Evolutionary conservation across 2,329 filamentous ascomycete species (phyloP).

Genomic region (Furcasterigmium furcatum): DNA sequence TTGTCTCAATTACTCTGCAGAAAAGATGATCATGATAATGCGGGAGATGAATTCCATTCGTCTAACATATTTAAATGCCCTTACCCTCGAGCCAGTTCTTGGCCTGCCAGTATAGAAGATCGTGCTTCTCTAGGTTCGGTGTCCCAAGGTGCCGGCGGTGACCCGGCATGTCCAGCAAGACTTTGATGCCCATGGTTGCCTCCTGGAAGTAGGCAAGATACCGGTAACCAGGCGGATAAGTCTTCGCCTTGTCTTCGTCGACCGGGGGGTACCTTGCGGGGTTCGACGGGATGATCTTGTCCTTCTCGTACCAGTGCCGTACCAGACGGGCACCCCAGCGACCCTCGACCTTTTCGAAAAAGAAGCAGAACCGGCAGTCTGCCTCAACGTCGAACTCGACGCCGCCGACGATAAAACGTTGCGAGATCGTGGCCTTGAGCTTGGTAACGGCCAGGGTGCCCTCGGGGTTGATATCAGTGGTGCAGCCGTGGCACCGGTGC

Average conservation of each 20-base stretch:
- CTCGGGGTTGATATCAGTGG: slow-evolving; percentile 36
- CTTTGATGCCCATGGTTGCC: slow-evolving; percentile 35
- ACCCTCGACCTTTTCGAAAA: slow-evolving; percentile 34
- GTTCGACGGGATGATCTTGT: slow-evolving; percentile 43
- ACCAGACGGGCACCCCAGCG: slow-evolving; percentile 40
- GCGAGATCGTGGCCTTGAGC: slow-evolving; percentile 48
- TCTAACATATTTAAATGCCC: slow-evolving; percentile 18
- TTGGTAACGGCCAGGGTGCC: slow-evolving; percentile 40
- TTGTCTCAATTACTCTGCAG: too few species aligned
- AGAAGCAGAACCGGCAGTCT: slow-evolving; percentile 43
- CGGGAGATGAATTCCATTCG: neutral
- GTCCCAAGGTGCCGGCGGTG: slow-evolving; percentile 27
- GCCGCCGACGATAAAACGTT: slow-evolving; percentile 38
- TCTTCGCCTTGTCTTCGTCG: slow-evolving; percentile 31
- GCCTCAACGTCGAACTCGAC: slow-evolving; percentile 40
- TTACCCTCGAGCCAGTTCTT: slow-evolving; percentile 41
- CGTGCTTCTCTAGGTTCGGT: slow-evolving; percentile 33
- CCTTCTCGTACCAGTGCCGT: slow-evolving; percentile 49
- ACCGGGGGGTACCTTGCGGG: slow-evolving; percentile 35
- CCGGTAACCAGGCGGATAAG: slow-evolving; percentile 39
- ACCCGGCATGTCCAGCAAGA: slow-evolving; percentile 40
- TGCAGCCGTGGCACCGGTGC: slow-evolving; percentile 37
- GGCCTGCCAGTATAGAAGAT: slow-evolving; percentile 36
- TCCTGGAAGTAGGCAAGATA: slow-evolving; percentile 43
- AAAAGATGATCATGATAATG: neutral